These are phyloP conservation scores for Galerina marginata DNA, from an alignment of 768 basidiomycete species.

Conservation along the genomic window DNA sequence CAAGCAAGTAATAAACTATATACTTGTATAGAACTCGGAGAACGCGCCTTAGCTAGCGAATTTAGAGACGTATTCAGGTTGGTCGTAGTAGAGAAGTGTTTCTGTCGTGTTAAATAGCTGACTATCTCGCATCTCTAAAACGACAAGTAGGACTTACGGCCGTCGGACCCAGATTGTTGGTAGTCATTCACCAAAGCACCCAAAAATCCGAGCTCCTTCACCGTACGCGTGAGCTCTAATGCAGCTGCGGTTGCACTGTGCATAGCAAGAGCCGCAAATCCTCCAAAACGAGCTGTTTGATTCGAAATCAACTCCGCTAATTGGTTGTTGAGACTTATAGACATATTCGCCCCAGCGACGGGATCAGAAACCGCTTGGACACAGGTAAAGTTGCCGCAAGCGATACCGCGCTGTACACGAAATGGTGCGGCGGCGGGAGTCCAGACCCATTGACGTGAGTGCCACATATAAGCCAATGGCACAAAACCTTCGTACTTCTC, in stretches of 20 bases:
- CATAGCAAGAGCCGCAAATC: slow-evolving; percentile 49
- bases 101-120: slow-evolving; percentile 21
- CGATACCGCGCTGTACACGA: no score
- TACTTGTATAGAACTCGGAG: no score
- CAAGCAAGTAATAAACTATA: no score
- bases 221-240: slow-evolving; percentile 42
- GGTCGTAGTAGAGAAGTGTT: slow-evolving; percentile 43
- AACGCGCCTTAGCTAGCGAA: no score
- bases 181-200: slow-evolving; percentile 50
- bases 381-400: no score
- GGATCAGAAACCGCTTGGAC: slow-evolving; percentile 45
- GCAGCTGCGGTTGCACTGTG: slow-evolving; percentile 47
- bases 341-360: slow-evolving; percentile 35
- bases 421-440: no score
- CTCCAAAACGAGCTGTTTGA: slow-evolving; percentile 45
- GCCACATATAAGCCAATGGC: no score
- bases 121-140: no score
- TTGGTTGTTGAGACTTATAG: slow-evolving; percentile 40
- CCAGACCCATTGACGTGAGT: no score
- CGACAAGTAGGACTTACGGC: slow-evolving; percentile 28
- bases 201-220: slow-evolving; percentile 45
- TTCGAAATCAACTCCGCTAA: slow-evolving; percentile 43
- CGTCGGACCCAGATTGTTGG: slow-evolving; percentile 47
- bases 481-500: no score
- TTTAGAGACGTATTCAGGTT: slow-evolving; percentile 44